A percentile compares a stretch with the other conserved stretches of the same genome.
Conservation (phyloP, 2,329 filamentous ascomycete species). For the Neonectria sp. region DNA sequence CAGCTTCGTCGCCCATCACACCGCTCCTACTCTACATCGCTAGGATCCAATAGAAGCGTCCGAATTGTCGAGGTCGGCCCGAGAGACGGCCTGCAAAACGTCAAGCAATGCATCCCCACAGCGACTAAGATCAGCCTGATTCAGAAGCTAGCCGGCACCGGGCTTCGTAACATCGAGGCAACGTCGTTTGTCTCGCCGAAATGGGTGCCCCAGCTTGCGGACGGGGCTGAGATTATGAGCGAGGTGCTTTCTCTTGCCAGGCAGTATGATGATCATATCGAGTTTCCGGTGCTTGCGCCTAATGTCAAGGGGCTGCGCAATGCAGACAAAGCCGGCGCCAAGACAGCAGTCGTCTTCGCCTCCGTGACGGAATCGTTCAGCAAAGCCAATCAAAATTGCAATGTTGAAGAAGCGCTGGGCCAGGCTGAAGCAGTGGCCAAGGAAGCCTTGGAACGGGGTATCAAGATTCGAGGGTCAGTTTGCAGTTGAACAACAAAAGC, state of each 20-base stretch:
- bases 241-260: background rate
- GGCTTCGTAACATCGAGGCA: constrained; percentile 21
- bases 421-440: constrained; percentile 18
- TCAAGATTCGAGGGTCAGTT: constrained; percentile 31
- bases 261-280: background rate
- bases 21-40: background rate
- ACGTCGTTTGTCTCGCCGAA: constrained; percentile 32
- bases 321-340: constrained; percentile 21
- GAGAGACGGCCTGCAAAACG: constrained; percentile 30
- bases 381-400: constrained; percentile 29
- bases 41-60: constrained; percentile 3
- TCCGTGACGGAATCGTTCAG: constrained; percentile 30
- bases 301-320: constrained; percentile 28
- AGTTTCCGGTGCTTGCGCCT: constrained; percentile 24
- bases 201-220: constrained; percentile 31
- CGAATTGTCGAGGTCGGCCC: constrained; percentile 31
- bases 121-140: constrained; percentile 25
- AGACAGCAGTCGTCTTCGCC: constrained; percentile 26
- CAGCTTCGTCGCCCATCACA: too few relatives aligned
- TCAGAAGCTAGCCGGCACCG: constrained; percentile 6
- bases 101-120: constrained; percentile 12
- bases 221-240: constrained; percentile 13
- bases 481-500: background rate
- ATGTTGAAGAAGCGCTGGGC: constrained; percentile 23
- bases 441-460: constrained; percentile 10